Conservation (phyloP, 495 filamentous ascomycete genomes). For the Lophiostoma macrostomum region DNA sequence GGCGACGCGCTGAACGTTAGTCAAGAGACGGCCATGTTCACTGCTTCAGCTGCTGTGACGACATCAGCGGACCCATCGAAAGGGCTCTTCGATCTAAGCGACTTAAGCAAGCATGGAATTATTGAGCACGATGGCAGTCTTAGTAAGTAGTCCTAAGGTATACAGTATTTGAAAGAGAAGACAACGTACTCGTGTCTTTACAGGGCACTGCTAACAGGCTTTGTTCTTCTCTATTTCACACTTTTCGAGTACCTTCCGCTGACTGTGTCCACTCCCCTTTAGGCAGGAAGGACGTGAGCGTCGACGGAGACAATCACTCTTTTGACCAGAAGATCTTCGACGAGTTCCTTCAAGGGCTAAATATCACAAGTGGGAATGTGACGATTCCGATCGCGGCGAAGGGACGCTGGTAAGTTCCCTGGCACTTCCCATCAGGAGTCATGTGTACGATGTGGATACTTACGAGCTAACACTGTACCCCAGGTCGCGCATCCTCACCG, state of each 20-base stretch:
- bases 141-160: too few species aligned
- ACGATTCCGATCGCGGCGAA: conserved; percentile 22
- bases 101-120: conserved; percentile 33
- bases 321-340: conserved; percentile 29
- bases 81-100: conserved; percentile 27
- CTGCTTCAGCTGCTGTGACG: conserved; percentile 16
- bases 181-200: too few species aligned
- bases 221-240: too few species aligned
- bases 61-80: conserved; percentile 12
- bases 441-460: neutral
- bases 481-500: conserved; percentile 15
- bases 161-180: too few species aligned
- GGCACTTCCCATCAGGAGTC: too few species aligned
- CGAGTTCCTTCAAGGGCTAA: conserved; percentile 11
- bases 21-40: conserved; percentile 18
- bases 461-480: neutral
- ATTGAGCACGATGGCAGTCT: conserved; percentile 38
- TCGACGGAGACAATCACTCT: conserved; percentile 21
- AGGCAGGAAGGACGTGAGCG: neutral
- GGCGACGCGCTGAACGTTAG: conserved; percentile 27
- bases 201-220: too few species aligned
- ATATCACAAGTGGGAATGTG: conserved; percentile 12
- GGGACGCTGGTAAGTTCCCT: conserved; percentile 17
- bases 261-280: neutral
- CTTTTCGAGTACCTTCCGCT: conserved; percentile 11